Base-by-base conservation (phyloP, 2,329 filamentous ascomycete genomes). In the Cadophora gregata region DNA sequence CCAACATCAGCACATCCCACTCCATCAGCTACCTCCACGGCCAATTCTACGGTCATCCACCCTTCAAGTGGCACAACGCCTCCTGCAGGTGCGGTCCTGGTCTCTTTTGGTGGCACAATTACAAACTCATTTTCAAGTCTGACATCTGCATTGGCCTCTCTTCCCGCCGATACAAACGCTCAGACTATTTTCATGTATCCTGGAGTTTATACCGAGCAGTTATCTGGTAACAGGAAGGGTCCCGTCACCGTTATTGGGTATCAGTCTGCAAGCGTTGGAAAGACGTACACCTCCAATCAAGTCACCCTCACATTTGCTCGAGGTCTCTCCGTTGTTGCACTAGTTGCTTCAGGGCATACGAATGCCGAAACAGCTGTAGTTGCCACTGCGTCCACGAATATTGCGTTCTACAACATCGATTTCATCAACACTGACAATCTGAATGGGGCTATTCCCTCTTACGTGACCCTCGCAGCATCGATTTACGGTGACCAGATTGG, bases 381-480 rank as follows among this genome's bases (percentile, higher is more conserved):
- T 19, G 47, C 71, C 1, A 73, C 73, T 12, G 67, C 70, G 8
- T 73, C 70, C 1, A 73, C 59, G 36, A 66, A 68, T 36, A 73
- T 74, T 24, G 63, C 73, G 5, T 69, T 86, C 33, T 87, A 87
- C 79, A 87, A 86, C 72, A 80, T 88, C 78, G 85, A 87, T 73
- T 76, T 85, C 1, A 80, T 78, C 48, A 85, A 85, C 50, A 77
- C 80, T 14, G 74, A 79, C 59, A 69, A 69, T 25, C 42, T 56
- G 24, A 62, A 69, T 60, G 84, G 62, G 21, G 62, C 55, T 10
- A 64, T 31, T 6, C 42, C 62, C 9, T 64, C 62, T 6, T 64
- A 64, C 42, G 62, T 64, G 14, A 59, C 62, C 4, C 62, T 64
- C n/a, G 55, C 62, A 51, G 62, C 62, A 8, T 64, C 62, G 25